Evolutionary conservation across 2,329 filamentous ascomycete species (phyloP), one percentile per base, ranked within the genome.

Genomic region (Gaeumannomyces tritici): DNA sequence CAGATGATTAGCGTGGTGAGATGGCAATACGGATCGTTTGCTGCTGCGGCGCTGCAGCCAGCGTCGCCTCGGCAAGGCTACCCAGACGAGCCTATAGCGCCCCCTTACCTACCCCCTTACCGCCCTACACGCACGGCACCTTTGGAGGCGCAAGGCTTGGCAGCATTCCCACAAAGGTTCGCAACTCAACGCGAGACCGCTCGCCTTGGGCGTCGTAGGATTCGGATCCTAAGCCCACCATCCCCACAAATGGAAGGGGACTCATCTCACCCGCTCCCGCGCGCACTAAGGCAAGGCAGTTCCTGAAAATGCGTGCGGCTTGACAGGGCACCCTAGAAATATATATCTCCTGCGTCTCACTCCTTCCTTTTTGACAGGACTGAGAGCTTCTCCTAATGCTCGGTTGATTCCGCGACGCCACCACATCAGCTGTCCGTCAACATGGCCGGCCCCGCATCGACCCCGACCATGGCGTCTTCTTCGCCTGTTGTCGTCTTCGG

Each of bases 401-500:
- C 42, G 42, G 42, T n/a, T 51, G 42, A n/a, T 51, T 51, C 42
- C 42, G 42, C 21, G 21, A 51, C 42, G 42, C 42, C 28, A 58
- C 13, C 21, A 8, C 57, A 21, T 8, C 11, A 15, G 27, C 21
- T n/a, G 8, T 15, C n/a, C 33, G 21, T 27, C 59, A 54, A 18
- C 11, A 51, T 54, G 33, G 59, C 35, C 12, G 28, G 15, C 12
- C 55, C 55, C 26, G 21, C 42, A n/a, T 8, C 42, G 21, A 51
- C 42, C 18, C 6, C 21, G 42, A 21, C 42, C 42, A 51, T 51
- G 55, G 55, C 27, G n/a, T 56, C 55, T 27, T 21, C 15, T 56
- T 56, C 55, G 13, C 24, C 55, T 13, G 35, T 60, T 3, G 35
- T 47, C 33, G 51, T 31, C 21, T 55, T 86, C 69, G 64, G 82